These are phyloP conservation scores for Exophiala aquamarina DNA, from an alignment of 2,329 filamentous ascomycete genomes.

Conservation along the genomic window DNA sequence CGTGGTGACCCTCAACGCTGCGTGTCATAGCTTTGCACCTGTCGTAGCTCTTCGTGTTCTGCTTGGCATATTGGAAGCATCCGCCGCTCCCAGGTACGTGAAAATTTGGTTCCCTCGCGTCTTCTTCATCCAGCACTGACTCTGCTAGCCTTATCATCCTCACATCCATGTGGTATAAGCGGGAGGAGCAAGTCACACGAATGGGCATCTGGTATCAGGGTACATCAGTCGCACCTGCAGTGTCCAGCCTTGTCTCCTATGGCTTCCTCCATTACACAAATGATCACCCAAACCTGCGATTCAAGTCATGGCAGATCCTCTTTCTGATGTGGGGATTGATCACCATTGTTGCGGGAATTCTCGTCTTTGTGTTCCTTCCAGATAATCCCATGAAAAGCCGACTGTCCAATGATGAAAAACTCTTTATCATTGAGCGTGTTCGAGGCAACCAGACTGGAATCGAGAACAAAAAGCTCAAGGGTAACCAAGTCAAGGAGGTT, in stretches of 20 bases:
- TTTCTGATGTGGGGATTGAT: slow-evolving; percentile 48
- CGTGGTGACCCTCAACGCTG: too few species aligned
- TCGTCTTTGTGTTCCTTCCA: slow-evolving; percentile 40
- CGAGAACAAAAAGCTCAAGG: slow-evolving; percentile 52
- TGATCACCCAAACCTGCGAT: slow-evolving; percentile 25
- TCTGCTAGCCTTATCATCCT: slow-evolving; percentile 48
- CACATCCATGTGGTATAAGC: slow-evolving; percentile 56
- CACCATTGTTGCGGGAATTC: slow-evolving; percentile 40
- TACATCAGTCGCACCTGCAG: slow-evolving; percentile 11
- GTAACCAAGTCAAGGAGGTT: slow-evolving; percentile 46
- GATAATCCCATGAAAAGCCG: slow-evolving; percentile 42
- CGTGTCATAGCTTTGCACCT: too few species aligned
- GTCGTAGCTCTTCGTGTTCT: slow-evolving; percentile 27
- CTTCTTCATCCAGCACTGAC: not conserved
- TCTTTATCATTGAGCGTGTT: slow-evolving; percentile 42
- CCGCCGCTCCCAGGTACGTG: slow-evolving; percentile 49
- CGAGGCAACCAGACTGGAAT: slow-evolving; percentile 51
- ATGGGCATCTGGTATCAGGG: slow-evolving; percentile 31
- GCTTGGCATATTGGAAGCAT: slow-evolving; percentile 55
- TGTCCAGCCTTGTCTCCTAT: slow-evolving; percentile 16
- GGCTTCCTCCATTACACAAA: slow-evolving; percentile 19
- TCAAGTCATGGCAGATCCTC: slow-evolving; percentile 35
- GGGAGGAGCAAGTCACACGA: slow-evolving; percentile 33
- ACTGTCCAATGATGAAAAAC: slow-evolving; percentile 39
- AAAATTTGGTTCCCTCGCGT: slow-evolving; percentile 1